Conservation (phyloP, 2,329 filamentous ascomycete species). For the Penicillium brevicompactum region DNA sequence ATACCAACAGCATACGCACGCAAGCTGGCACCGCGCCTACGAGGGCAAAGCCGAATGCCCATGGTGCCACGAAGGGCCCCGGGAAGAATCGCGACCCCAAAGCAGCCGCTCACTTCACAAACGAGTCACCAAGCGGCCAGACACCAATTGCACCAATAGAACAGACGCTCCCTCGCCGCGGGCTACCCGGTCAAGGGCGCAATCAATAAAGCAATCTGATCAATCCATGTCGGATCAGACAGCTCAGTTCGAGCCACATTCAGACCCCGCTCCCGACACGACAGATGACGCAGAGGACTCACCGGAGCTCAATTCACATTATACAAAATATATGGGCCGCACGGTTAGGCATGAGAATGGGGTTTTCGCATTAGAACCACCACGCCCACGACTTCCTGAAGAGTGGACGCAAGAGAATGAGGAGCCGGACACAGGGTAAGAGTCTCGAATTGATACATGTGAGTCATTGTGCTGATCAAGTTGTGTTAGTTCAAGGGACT, state of each 20-base stretch:
- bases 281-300: background rate
- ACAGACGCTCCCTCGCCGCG: background rate
- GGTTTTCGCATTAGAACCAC: background rate
- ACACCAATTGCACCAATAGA: background rate
- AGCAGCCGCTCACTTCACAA: background rate
- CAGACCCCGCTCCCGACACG: background rate
- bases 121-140: background rate
- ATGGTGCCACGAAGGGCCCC: conserved; percentile 4
- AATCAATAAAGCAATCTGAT: background rate
- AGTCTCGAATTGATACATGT: background rate
- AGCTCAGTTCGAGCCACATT: conserved; percentile 1
- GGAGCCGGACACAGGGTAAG: conserved; percentile 1
- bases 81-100: background rate
- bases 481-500: background rate
- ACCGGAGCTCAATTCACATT: background rate
- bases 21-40: conserved; percentile 10
- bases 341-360: background rate
- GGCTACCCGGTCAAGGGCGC: background rate
- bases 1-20: conserved; percentile 11
- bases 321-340: background rate
- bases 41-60: conserved; percentile 6
- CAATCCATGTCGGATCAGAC: background rate
- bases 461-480: background rate
- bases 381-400: conserved; percentile 5
- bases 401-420: conserved; percentile 2